Evolutionary conservation across 2,329 filamentous ascomycete genomes (phyloP).

Genomic region (Graphilbum fragrans): DNA sequence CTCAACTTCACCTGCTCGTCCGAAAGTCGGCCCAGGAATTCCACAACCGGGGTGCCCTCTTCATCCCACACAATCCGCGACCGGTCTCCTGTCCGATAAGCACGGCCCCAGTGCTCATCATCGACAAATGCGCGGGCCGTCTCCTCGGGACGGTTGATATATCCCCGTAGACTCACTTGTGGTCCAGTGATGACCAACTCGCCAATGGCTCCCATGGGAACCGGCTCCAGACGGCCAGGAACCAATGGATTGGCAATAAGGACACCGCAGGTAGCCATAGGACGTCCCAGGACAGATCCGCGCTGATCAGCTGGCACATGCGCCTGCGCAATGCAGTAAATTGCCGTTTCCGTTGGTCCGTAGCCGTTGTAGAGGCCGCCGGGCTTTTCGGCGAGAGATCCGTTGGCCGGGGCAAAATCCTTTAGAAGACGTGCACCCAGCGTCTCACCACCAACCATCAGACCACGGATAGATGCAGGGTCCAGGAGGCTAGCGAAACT

Average conservation of each 20-base stretch:
- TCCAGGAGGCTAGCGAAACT: constrained; percentile 22
- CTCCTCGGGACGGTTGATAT: constrained; percentile 38
- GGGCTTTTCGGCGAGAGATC: neutral
- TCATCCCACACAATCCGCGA: constrained; percentile 8
- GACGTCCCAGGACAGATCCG: constrained; percentile 23
- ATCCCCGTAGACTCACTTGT: constrained; percentile 25
- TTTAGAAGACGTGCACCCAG: neutral
- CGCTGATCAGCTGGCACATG: constrained; percentile 12
- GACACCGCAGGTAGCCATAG: constrained; percentile 21
- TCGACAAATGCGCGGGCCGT: constrained; percentile 20
- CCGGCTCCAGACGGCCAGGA: constrained; percentile 4
- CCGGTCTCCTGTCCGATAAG: constrained; percentile 12
- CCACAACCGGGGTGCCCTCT: constrained; percentile 20
- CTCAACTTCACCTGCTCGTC: constrained; percentile 53
- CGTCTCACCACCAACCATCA: constrained; percentile 21
- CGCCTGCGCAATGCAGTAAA: constrained; percentile 7
- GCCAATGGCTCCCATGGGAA: constrained; percentile 9
- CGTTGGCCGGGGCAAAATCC: neutral
- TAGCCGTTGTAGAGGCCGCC: constrained; percentile 13
- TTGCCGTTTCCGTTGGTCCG: constrained; percentile 16
- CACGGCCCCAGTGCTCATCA: constrained; percentile 3
- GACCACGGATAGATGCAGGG: constrained; percentile 15
- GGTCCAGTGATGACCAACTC: constrained; percentile 11
- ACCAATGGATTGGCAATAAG: constrained; percentile 14
- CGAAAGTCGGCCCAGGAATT: constrained; percentile 38